These are phyloP conservation scores for Paraphaeosphaeria sporulosa DNA, from an alignment of 2,329 filamentous ascomycete genomes.

Conservation along the genomic window DNA sequence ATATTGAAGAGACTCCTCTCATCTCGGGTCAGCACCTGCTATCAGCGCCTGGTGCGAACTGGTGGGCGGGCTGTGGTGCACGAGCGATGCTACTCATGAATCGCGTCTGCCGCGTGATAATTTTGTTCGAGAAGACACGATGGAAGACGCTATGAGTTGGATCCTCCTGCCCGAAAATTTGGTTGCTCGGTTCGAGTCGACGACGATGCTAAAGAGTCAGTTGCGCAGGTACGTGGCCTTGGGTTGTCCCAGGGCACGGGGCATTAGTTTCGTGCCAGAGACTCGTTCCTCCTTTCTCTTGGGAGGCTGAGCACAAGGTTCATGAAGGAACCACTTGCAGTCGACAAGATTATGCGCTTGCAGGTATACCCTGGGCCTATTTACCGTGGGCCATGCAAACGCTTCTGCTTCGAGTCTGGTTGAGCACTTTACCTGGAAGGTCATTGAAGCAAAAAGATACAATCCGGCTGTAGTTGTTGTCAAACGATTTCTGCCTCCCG, in stretches of 20 bases:
- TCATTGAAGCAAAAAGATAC: background rate
- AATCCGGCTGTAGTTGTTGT: background rate
- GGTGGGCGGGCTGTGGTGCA: background rate
- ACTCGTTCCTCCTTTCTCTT: background rate
- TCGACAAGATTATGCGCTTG: background rate
- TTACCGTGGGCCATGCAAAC: background rate
- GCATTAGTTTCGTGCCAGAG: background rate
- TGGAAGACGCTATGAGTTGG: background rate
- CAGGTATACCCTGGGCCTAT: background rate
- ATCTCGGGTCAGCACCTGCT: background rate
- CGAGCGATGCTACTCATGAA: background rate
- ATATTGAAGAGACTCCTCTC: conserved; percentile 6
- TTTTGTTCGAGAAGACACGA: background rate
- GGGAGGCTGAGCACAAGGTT: background rate
- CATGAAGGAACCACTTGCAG: background rate
- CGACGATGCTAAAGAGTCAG: background rate
- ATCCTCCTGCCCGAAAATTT: background rate
- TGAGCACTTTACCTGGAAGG: background rate
- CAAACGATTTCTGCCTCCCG: background rate
- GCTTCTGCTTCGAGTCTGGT: background rate
- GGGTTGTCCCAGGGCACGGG: background rate
- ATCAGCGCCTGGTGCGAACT: background rate
- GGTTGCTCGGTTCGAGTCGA: conserved; percentile 1
- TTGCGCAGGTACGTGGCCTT: background rate
- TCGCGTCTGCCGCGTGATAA: background rate